Conservation (phyloP, 2,329 filamentous ascomycete species). For the Endothia cerciana region DNA sequence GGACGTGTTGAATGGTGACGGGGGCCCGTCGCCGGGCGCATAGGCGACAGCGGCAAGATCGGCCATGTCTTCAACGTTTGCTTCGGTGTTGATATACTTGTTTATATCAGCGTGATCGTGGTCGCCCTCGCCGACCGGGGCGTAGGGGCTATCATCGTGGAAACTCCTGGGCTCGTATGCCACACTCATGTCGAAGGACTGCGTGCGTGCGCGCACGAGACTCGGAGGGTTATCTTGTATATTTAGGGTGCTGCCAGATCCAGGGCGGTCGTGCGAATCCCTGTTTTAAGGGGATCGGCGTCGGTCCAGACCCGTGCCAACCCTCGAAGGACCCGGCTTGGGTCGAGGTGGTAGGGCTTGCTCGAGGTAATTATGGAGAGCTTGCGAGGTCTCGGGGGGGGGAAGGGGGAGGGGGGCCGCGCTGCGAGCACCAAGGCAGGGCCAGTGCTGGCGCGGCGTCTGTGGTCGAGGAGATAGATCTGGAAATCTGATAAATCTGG, state of each 20-base stretch:
- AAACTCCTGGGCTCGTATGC: conserved; percentile 56
- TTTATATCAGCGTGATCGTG: conserved; percentile 37
- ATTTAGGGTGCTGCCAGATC: neutral
- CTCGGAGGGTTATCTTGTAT: neutral
- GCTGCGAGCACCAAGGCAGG: too few relatives aligned
- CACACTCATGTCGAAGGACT: conserved; percentile 48
- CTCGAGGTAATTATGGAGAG: neutral
- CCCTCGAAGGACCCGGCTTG: neutral
- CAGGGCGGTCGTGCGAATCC: too few relatives aligned
- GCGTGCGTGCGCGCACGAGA: neutral
- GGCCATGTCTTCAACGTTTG: conserved; percentile 42
- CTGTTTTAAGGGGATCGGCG: neutral
- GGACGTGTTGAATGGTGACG: conserved; percentile 16
- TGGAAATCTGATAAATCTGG: neutral
- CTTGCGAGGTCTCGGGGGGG: neutral
- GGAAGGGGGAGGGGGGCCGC: too few relatives aligned
- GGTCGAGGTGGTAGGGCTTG: neutral
- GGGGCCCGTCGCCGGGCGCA: conserved; percentile 29
- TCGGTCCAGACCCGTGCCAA: conserved; percentile 4
- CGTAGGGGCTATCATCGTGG: conserved; percentile 52
- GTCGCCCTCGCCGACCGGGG: conserved; percentile 46
- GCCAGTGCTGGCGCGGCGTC: neutral
- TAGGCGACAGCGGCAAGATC: conserved; percentile 39
- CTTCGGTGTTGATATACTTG: conserved; percentile 38
- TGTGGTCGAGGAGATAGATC: neutral